A percentile compares a stretch with the other conserved stretches of the same genome.
Conservation (phyloP, 305 asterid genomes). For the Fraxinus angustifolia region DNA sequence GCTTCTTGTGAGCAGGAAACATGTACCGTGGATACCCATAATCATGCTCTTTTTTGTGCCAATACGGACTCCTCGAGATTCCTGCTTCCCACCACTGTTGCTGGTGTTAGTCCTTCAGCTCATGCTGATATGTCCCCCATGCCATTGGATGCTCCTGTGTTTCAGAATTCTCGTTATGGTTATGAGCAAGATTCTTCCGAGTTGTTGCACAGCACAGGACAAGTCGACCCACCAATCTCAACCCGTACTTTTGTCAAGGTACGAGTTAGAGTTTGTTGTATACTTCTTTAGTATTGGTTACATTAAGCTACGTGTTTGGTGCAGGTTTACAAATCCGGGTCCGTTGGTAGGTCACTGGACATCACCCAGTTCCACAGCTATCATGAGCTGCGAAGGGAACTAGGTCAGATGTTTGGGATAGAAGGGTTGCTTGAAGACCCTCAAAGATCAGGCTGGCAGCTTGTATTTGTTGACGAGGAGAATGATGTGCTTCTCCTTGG, state of each 20-base stretch:
- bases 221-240: slow-evolving; percentile 52
- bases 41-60: slow-evolving; percentile 55
- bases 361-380: slow-evolving; percentile 88
- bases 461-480: slow-evolving; percentile 99
- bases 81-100: slow-evolving; percentile 63
- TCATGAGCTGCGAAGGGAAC: slow-evolving; percentile 79
- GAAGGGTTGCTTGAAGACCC: slow-evolving; percentile 94
- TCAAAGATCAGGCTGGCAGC: slow-evolving; percentile 99
- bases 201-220: slow-evolving; percentile 57
- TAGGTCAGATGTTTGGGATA: slow-evolving; percentile 87
- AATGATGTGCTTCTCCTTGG: slow-evolving; percentile 98
- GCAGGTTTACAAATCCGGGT: slow-evolving; percentile 81
- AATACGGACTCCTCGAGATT: slow-evolving; percentile 63
- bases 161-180: slow-evolving; percentile 61
- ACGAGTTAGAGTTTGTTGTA: slow-evolving; percentile 6
- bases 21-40: slow-evolving; percentile 55
- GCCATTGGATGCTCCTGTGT: slow-evolving; percentile 58
- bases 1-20: slow-evolving; percentile 53
- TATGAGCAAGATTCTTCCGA: slow-evolving; percentile 66
- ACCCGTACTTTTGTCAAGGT: slow-evolving; percentile 77
- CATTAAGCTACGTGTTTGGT: slow-evolving; percentile 13
- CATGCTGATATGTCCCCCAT: slow-evolving; percentile 58
- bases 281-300: background rate
- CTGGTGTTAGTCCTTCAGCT: slow-evolving; percentile 47
- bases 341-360: slow-evolving; percentile 90